These are phyloP conservation scores for Suhomyces terraborum DNA, from an alignment of 1,139 yeast genomes.

Conservation along the genomic window DNA sequence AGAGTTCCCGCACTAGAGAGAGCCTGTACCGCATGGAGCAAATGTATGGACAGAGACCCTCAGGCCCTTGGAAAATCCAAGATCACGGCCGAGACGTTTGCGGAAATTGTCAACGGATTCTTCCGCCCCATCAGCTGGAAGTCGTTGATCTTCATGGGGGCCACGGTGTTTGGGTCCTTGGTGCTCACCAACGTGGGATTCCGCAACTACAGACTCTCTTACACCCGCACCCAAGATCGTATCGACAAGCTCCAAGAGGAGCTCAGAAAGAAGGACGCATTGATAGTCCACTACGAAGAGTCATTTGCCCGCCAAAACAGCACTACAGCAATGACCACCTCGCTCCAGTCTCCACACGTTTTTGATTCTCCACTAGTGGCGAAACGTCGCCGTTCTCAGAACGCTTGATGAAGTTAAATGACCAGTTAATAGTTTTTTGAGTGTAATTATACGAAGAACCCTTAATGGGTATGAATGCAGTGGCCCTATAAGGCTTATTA, in stretches of 20 bases:
- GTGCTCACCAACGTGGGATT: constrained; percentile 45
- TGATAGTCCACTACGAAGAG: constrained; percentile 9
- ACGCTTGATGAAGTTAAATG: not conserved
- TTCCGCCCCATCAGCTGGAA: constrained; percentile 76
- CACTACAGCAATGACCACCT: constrained; percentile 5
- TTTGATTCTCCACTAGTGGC: constrained; percentile 7
- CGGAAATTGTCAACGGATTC: constrained; percentile 78
- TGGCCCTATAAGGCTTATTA: too few species aligned
- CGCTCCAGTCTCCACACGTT: constrained; percentile 2
- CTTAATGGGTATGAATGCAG: too few species aligned
- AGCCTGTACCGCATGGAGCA: constrained; percentile 75
- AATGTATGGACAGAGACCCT: constrained; percentile 88
- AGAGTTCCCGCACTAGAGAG: constrained; percentile 73
- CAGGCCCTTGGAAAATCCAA: constrained; percentile 72
- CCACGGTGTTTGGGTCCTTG: constrained; percentile 46
- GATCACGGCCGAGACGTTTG: constrained; percentile 79
- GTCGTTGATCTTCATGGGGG: constrained; percentile 53
- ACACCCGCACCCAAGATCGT: constrained; percentile 1
- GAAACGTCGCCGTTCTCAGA: constrained; percentile 3
- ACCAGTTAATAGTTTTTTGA: not conserved
- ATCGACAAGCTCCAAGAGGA: constrained; percentile 9
- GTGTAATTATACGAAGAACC: too few species aligned
- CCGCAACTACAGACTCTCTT: constrained; percentile 28
- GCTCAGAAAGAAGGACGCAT: constrained; percentile 11
- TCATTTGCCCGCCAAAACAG: constrained; percentile 1